A percentile compares a stretch with the other conserved stretches of the same genome.
phyloP scores from a whole-genome alignment of 2,329 filamentous ascomycete species.

The Apiospora arundinis region DNA sequence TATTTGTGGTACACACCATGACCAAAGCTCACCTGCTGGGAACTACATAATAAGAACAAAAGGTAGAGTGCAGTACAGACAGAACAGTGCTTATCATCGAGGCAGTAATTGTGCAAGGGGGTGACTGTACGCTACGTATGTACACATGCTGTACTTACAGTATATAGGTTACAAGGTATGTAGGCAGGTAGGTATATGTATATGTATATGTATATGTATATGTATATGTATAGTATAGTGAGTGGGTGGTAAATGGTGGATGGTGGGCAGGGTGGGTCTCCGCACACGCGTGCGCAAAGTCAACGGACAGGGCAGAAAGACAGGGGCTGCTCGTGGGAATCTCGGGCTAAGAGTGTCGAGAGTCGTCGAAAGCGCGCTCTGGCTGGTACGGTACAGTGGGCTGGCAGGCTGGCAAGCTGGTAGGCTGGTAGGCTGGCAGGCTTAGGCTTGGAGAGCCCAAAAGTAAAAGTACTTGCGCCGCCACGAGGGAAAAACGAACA shows the following conservation, averaged over 20 bases:
- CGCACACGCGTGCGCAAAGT: constrained; percentile 15
- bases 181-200: too few relatives aligned
- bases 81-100: neutral
- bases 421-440: too few relatives aligned
- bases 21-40: neutral
- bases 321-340: constrained; percentile 18
- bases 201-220: too few relatives aligned
- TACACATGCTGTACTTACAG: neutral
- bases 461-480: constrained; percentile 18
- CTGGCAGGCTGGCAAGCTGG: too few relatives aligned
- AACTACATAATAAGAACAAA: neutral
- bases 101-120: neutral
- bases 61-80: neutral
- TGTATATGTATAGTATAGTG: too few relatives aligned
- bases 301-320: neutral
- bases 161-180: neutral
- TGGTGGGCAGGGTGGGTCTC: neutral
- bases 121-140: neutral
- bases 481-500: constrained; percentile 26
- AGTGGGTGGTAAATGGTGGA: too few relatives aligned
- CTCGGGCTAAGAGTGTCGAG: constrained; percentile 19
- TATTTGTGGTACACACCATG: constrained; percentile 16
- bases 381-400: too few relatives aligned
- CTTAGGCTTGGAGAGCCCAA: too few relatives aligned
- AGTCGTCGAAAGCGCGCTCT: too few relatives aligned